Evolutionary conservation across 306 rosid species (phyloP).

Genomic region (Cicer judaicum): DNA sequence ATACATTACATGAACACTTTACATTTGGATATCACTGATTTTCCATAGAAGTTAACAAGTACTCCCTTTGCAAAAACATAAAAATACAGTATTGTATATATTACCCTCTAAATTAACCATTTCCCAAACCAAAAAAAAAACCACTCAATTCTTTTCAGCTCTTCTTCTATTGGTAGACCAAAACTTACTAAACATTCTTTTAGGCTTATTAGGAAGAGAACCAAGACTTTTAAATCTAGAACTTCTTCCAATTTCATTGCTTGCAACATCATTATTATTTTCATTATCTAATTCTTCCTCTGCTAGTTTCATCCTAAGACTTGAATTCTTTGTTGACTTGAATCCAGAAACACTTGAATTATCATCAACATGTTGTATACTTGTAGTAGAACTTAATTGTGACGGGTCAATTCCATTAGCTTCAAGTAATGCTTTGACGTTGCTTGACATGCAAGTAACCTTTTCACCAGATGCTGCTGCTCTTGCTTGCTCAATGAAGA

Average conservation of each 20-base stretch:
- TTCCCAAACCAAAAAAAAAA: constrained; percentile 44
- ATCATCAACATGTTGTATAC: constrained; percentile 67
- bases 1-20: constrained; percentile 69
- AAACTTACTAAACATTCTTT: constrained; percentile 83
- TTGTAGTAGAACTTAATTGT: constrained; percentile 64
- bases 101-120: constrained; percentile 58
- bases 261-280: constrained; percentile 38
- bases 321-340: constrained; percentile 68
- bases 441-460: constrained; percentile 73
- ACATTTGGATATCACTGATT: constrained; percentile 60
- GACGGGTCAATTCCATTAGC: constrained; percentile 78
- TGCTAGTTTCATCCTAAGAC: constrained; percentile 89
- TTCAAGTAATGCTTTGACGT: constrained; percentile 75
- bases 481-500: constrained; percentile 96
- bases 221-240: constrained; percentile 66
- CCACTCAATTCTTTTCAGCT: constrained; percentile 74
- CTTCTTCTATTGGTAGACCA: constrained; percentile 76
- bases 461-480: constrained; percentile 75
- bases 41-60: constrained; percentile 64
- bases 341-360: constrained; percentile 85
- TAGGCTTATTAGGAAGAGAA: constrained; percentile 76
- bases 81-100: constrained; percentile 51
- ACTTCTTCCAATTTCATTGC: constrained; percentile 59
- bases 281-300: constrained; percentile 76
- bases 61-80: constrained; percentile 27